Evolutionary conservation across 768 basidiomycete genomes (phyloP).

Genomic region (Lepiota venenata): DNA sequence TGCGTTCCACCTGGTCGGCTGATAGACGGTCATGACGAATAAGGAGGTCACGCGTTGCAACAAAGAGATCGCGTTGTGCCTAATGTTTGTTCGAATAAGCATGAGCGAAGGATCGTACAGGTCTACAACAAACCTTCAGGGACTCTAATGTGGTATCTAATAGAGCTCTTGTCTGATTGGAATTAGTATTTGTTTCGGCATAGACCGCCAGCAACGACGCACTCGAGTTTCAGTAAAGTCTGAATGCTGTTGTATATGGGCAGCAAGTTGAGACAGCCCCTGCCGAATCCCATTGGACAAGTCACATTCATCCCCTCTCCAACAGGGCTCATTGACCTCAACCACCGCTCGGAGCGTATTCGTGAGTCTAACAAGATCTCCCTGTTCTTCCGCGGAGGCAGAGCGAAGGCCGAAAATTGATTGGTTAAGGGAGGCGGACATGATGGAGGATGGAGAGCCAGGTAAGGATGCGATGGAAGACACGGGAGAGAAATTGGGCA

Average conservation of each 20-base stretch:
- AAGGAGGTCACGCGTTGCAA: conserved; percentile 85
- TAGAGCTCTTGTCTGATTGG: conserved; percentile 56
- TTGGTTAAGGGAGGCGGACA: conserved; percentile 29
- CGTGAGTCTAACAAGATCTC: conserved; percentile 79
- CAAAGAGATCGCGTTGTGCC: conserved; percentile 74
- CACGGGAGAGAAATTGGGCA: conserved; percentile 44
- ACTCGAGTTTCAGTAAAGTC: conserved; percentile 76
- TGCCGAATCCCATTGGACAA: conserved; percentile 73
- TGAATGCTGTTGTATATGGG: conserved; percentile 66
- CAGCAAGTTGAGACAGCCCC: conserved; percentile 66
- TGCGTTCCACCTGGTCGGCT: conserved; percentile 80
- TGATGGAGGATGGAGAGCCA: conserved; percentile 26
- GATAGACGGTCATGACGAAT: conserved; percentile 87
- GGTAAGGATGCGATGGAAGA: conserved; percentile 32
- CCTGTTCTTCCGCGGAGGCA: conserved; percentile 43
- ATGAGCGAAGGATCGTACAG: neutral
- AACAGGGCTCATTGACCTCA: conserved; percentile 78
- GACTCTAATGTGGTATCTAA: conserved; percentile 71
- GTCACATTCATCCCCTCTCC: conserved; percentile 82
- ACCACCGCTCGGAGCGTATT: conserved; percentile 76
- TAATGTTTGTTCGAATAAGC: neutral
- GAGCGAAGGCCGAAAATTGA: conserved; percentile 26
- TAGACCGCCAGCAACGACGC: conserved; percentile 20
- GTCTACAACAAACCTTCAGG: conserved; percentile 54
- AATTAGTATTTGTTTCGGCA: neutral